Evolutionary conservation across 2,329 filamentous ascomycete species (phyloP), one percentile per base, ranked within the genome.

Genomic region (Fusarium temperatum): DNA sequence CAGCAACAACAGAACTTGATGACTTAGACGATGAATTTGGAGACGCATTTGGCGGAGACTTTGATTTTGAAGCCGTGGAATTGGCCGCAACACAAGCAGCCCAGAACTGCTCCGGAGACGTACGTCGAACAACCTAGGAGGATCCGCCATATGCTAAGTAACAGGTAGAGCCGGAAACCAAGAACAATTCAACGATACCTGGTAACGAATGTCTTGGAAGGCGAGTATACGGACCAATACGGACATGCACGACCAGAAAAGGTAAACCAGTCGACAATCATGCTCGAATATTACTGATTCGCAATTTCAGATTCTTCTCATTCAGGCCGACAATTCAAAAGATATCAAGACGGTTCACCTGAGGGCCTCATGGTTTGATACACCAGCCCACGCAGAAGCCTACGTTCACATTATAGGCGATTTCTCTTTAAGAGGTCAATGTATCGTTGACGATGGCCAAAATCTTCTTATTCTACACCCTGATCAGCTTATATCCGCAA

Each of bases 401-500:
- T 96, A 93, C 79, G 91, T 98, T 45, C 95, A 99, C 80, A 86
- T 99, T 66, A 94, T 97, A 72, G 95, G 95, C 36, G 84, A 89
- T 8, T 98, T 97, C 77, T 88, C 92, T 66, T 75, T 83, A 2
- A 87, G 85, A 22, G 93, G 94, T 4, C 90, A 92, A 80, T 97
- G 95, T 80, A 84, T 97, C 53, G 88, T 98, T 71, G 93, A 97
- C 79, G 94, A 98, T 80, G 87, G 89, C 6, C 88, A 92, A 56
- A 94, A 95, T 77, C 93, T 98, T 82, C 85, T 99, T 57, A 95
- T 99, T 65, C 84, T 99, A 20, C 95, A 99, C 79, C 96, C 96
- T 0, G 96, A 99, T 79, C 95, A 98, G 83, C 89, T 99, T 39
- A 93, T 99, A 60, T 98, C 96, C 6, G 93, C 96, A 6, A 98